Percentiles rank a stretch among this genome's conserved stretches.
These are phyloP conservation scores for Oryza glumipatula DNA, from an alignment of 176 grass and related monocot species.

Conservation along the genomic window DNA sequence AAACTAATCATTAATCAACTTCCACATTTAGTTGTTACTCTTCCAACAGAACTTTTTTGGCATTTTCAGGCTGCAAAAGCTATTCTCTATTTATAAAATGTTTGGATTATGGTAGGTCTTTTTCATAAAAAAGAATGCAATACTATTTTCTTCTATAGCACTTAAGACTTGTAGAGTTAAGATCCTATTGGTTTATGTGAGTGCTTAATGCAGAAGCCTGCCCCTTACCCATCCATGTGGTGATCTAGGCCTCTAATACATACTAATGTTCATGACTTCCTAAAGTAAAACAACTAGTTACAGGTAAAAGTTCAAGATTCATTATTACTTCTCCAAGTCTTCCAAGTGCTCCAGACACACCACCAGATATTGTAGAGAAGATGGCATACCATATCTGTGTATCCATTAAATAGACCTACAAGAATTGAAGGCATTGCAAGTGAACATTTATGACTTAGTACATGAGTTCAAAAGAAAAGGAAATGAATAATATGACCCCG, in stretches of 20 bases:
- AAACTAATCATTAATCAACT: slow-evolving; percentile 1
- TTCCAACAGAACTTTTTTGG: slow-evolving; percentile 20
- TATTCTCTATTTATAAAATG: slow-evolving; percentile 2
- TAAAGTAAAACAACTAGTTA: background rate
- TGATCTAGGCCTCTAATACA: background rate
- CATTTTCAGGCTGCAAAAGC: slow-evolving; percentile 14
- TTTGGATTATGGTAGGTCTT: background rate
- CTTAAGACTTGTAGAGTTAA: background rate
- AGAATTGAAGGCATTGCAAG: slow-evolving; percentile 32
- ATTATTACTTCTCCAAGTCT: slow-evolving; percentile 89
- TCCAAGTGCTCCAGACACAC: slow-evolving; percentile 92
- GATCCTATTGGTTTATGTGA: slow-evolving; percentile 26
- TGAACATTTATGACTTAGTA: slow-evolving; percentile 10
- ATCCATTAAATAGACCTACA: slow-evolving; percentile 97
- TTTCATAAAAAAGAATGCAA: slow-evolving; percentile 8
- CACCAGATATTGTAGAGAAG: slow-evolving; percentile 91
- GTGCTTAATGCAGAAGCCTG: background rate
- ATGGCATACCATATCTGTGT: slow-evolving; percentile 98
- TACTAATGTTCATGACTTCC: slow-evolving; percentile 23
- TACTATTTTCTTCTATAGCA: background rate
- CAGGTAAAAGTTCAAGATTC: slow-evolving; percentile 29
- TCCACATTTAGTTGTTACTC: slow-evolving; percentile 25
- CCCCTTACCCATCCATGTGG: background rate
- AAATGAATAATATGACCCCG: background rate
- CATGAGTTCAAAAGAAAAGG: slow-evolving; percentile 15